Conservation (phyloP, 1,284 basidiomycete genomes). For the Malassezia sympodialis region DNA sequence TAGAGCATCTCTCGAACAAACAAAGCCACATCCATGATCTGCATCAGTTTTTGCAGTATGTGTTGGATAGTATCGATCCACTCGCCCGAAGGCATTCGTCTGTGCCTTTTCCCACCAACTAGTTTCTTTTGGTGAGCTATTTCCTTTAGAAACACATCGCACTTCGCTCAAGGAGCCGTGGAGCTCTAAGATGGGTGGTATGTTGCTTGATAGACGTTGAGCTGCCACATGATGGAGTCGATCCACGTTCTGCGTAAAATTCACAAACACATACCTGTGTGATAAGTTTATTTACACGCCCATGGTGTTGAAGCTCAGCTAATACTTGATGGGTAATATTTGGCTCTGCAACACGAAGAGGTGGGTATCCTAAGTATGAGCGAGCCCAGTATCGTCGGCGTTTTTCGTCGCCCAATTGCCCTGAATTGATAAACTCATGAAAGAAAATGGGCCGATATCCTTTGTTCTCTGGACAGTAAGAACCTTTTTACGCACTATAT, state of each 20-base stretch:
- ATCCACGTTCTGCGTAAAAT: constrained; percentile 38
- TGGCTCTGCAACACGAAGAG: constrained; percentile 35
- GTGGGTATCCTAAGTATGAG: constrained; percentile 43
- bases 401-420: constrained; percentile 25
- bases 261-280: constrained; percentile 20
- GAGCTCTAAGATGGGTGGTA: constrained; percentile 38
- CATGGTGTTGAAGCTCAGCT: constrained; percentile 37
- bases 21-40: constrained; percentile 29
- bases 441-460: constrained; percentile 46
- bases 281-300: constrained; percentile 34
- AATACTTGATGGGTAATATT: constrained; percentile 42
- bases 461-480: constrained; percentile 22
- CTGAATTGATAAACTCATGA: constrained; percentile 37
- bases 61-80: constrained; percentile 9
- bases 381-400: constrained; percentile 44
- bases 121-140: constrained; percentile 17
- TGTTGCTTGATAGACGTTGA: constrained; percentile 24
- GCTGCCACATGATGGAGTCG: constrained; percentile 42
- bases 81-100: constrained; percentile 4
- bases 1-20: constrained; percentile 29
- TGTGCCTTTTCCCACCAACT: constrained; percentile 1
- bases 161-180: constrained; percentile 24
- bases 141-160: constrained; percentile 13
- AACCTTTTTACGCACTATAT: constrained; percentile 20
- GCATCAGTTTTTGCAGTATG: not conserved